Conservation (phyloP, 148 eudicot genomes). For the Chenopodium quinoa region DNA sequence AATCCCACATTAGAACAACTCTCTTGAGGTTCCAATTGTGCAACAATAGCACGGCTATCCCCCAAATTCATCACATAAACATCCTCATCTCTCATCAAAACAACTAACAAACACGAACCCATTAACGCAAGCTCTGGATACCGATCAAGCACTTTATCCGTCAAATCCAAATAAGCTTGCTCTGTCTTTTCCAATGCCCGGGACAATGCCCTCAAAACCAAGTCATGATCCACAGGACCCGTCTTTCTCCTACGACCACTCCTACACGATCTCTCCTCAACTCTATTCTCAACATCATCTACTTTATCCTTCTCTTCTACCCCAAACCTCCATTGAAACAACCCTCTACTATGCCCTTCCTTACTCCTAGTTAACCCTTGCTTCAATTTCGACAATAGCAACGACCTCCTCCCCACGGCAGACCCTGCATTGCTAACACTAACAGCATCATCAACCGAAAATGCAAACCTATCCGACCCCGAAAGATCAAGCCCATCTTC, state of each 20-base stretch:
- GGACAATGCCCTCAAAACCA: conserved; percentile 79
- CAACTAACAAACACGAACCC: conserved; percentile 99
- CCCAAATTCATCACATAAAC: conserved; percentile 99
- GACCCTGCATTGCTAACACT: conserved; percentile 68
- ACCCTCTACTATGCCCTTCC: conserved; percentile 46
- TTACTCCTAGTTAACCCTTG: conserved; percentile 65
- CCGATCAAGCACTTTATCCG: conserved; percentile 87
- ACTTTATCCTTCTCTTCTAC: conserved; percentile 53
- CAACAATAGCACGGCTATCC: conserved; percentile 98
- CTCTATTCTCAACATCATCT: conserved; percentile 34
- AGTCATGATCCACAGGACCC: conserved; percentile 77
- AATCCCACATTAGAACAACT: conserved; percentile 29
- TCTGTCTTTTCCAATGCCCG: conserved; percentile 81
- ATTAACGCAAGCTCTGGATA: conserved; percentile 96
- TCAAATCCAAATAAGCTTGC: conserved; percentile 82
- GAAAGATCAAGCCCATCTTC: conserved; percentile 97
- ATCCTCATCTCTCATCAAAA: conserved; percentile 93
- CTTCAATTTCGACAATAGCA: conserved; percentile 77
- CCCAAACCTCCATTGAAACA: conserved; percentile 81
- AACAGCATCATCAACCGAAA: conserved; percentile 90
- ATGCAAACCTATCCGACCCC: conserved; percentile 95
- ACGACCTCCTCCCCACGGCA: conserved; percentile 57
- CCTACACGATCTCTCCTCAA: conserved; percentile 45
- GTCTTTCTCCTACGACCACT: conserved; percentile 54
- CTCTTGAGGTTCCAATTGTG: conserved; percentile 55